Evolutionary conservation across 108 stramenopile genomes (phyloP), one percentile per base, ranked within the genome.

Genomic region (Aurantiochytrium sp.): DNA sequence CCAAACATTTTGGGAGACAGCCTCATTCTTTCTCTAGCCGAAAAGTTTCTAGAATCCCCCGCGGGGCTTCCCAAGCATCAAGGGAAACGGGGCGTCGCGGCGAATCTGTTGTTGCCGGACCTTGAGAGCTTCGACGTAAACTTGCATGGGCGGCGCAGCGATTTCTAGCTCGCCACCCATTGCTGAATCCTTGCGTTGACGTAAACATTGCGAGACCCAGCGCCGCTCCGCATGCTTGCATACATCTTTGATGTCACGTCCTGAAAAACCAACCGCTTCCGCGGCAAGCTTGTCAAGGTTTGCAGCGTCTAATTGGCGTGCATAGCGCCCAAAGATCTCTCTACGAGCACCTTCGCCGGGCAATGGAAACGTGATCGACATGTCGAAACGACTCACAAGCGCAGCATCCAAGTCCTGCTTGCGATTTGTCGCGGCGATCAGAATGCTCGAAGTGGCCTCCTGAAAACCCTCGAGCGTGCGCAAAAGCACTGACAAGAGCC

Each of bases 381-480:
- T 60, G 42, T 60, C 64, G 19, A 76, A 60, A 14, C 88, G 64
- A 10, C 60, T 71, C 18, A 73, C 45, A 5, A 89, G 55, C 18
- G 88, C 88, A 4, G 64, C 25, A 28, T 89, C 88, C 14, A 89
- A 43, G n/a, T 60, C 88, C n/a, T 76, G 60, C 72, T 89, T 64
- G 53, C 72, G 88, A n/a, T 89, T 89, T 8, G 88, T 89, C n/a
- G 88, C 88, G 25, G 64, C 60, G 3, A 89, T 64, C 12, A 89
- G 60, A 10, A 71, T 76, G 23, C 25, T 45, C 16, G 23, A 28
- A 4, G 64, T 42, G 35, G 3, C 2, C 25, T 64, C 72, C 23
- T 89, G 43, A 47, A 89, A 71, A 28, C 88, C 88, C 47, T 89
- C 88, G 28, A 89, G 72, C 69, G 60, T 45, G 60, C 64, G 60